phyloP scores from a whole-genome alignment of 768 basidiomycete species.

The Cytidiella melzeri region DNA sequence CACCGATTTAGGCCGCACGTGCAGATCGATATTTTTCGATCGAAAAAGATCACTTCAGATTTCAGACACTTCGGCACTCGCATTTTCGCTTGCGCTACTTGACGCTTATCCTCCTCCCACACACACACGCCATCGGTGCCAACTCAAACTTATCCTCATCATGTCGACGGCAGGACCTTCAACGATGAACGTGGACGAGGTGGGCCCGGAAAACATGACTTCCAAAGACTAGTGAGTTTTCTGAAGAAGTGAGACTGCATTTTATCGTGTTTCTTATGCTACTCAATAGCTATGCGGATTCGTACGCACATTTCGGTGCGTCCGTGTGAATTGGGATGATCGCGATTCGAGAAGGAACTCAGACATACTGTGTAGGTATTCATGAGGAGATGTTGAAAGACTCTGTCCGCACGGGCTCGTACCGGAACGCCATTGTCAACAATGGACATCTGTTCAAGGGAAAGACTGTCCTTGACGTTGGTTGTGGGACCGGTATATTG shows the following conservation, averaged over 20 bases:
- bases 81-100: constrained; percentile 1
- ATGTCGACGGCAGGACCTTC: constrained; percentile 27
- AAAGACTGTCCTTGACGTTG: constrained; percentile 96
- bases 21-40: constrained; percentile 13
- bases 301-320: constrained; percentile 91
- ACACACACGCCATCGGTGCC: background rate
- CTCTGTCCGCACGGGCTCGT: constrained; percentile 88
- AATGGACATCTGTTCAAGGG: constrained; percentile 94
- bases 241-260: constrained; percentile 20
- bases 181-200: constrained; percentile 20
- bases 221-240: constrained; percentile 78
- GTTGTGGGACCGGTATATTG: constrained; percentile 96
- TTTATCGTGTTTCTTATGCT: constrained; percentile 1
- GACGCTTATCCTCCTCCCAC: constrained; percentile 1
- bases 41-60: constrained; percentile 8
- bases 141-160: constrained; percentile 9
- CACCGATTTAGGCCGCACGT: constrained; percentile 6
- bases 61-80: too few species aligned
- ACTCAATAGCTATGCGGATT: constrained; percentile 83
- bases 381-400: constrained; percentile 99
- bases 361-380: constrained; percentile 53
- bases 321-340: constrained; percentile 4
- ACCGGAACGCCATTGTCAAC: constrained; percentile 90
- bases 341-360: background rate
- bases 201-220: constrained; percentile 43